phyloP scores from a whole-genome alignment of 2,329 filamentous ascomycete genomes.

The Fusarium scirpi region DNA sequence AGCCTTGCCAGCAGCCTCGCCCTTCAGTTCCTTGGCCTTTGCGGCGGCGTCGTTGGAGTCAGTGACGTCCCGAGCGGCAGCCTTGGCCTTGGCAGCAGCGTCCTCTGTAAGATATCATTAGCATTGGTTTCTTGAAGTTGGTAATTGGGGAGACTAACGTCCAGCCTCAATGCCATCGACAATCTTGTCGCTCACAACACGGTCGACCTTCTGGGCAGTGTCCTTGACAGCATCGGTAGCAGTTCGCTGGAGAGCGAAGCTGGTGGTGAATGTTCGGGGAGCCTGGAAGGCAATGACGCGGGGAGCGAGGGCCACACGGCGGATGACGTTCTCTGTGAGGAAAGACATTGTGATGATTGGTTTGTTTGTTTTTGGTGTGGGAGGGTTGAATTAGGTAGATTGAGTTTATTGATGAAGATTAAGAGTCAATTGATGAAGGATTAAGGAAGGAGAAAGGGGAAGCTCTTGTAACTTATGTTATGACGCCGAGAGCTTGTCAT shows the following conservation, averaged over 20 bases:
- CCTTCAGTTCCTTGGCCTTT: constrained; percentile 54
- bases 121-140: not conserved
- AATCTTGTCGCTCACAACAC: constrained; percentile 70
- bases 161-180: constrained; percentile 71
- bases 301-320: constrained; percentile 57
- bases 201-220: constrained; percentile 69
- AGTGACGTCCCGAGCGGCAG: not conserved
- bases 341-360: constrained; percentile 61
- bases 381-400: not conserved
- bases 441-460: constrained; percentile 14
- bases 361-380: constrained; percentile 4
- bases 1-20: constrained; percentile 58
- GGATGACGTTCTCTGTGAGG: constrained; percentile 60
- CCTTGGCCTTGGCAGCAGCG: constrained; percentile 61
- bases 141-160: constrained; percentile 55
- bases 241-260: constrained; percentile 59
- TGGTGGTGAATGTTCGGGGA: constrained; percentile 65
- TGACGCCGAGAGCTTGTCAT: constrained; percentile 39
- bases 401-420: not conserved
- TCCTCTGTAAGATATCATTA: constrained; percentile 48
- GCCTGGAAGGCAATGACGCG: constrained; percentile 55
- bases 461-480: constrained; percentile 34
- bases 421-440: constrained; percentile 25
- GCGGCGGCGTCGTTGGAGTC: constrained; percentile 50
- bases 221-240: constrained; percentile 69